phyloP scores from a whole-genome alignment of 495 filamentous ascomycete species.

The Amorphotheca resinae region DNA sequence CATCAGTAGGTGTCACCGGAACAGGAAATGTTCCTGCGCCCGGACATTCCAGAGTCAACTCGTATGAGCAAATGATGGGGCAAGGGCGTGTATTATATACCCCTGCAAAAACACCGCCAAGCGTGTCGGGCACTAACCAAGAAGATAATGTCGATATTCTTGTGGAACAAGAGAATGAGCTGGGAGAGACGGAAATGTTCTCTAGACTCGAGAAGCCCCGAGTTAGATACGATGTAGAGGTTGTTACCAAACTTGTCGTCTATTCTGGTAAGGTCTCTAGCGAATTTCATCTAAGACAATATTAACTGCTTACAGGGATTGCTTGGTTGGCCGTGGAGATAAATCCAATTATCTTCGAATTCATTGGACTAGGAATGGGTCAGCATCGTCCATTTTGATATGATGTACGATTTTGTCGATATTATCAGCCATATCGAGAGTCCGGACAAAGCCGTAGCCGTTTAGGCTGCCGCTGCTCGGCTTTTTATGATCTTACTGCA shows the following conservation, averaged over 20 bases:
- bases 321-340: constrained; percentile 59
- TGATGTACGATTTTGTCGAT: background rate
- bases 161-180: constrained; percentile 33
- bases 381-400: constrained; percentile 4
- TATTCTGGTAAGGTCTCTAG: constrained; percentile 59
- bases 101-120: constrained; percentile 26
- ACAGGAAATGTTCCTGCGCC: constrained; percentile 14
- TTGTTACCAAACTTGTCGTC: constrained; percentile 90
- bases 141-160: constrained; percentile 22
- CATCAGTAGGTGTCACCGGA: constrained; percentile 1
- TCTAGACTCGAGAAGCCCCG: constrained; percentile 72
- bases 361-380: constrained; percentile 43
- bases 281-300: background rate
- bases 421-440: background rate
- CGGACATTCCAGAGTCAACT: constrained; percentile 31
- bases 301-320: constrained; percentile 35
- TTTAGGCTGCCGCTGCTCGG: no score
- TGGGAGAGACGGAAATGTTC: constrained; percentile 71
- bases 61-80: constrained; percentile 63
- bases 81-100: constrained; percentile 33
- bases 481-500: no score
- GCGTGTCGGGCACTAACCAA: constrained; percentile 19
- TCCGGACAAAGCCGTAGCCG: no score
- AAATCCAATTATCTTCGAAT: constrained; percentile 54
- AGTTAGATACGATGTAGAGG: constrained; percentile 92